Evolutionary conservation across 352 stramenopile species (phyloP), one percentile per base, ranked within the genome.

Genomic region (Phytophthora macrochlamydospora): DNA sequence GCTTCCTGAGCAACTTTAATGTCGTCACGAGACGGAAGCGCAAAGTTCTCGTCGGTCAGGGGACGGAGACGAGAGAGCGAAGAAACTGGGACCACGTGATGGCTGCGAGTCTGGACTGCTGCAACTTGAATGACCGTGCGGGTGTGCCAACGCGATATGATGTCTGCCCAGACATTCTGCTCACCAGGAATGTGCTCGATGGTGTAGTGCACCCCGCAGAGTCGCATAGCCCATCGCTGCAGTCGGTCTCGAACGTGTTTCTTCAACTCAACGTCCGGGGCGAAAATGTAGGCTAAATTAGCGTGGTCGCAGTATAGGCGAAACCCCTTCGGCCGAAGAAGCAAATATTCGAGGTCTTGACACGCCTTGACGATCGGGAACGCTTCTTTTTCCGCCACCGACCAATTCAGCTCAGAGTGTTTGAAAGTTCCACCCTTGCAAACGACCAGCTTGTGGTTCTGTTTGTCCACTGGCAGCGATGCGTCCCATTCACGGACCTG

Each of bases 281-380:
- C 57, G 44, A 75, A 75, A 5, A 75, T 55, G 13, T 74, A 51
- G 7, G 68, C 62, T 0, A 67, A 30, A 13, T 66, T 73, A 1
- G 48, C 49, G 28, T 71, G 70, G 18, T 75, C 59, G n/a, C 60
- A 72, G 13, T 57, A 71, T 6, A 78, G 14, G 6, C 42, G 53
- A 7, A 33, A 49, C 1, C 38, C 55, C n/a, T 54, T 3, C 2
- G 73, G 33, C 13, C 59, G 18, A 5, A 65, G 35, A 2, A 70
- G 62, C 8, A 69, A 14, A 48, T 48, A 31, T 32, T 69, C 14
- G 4, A 58, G 29, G 31, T 62, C 56, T 11, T 51, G 40, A 8
- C 32, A 58, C 2, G 54, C 57, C 12, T 18, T 53, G 31, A 64
- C 32, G 31, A 68, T 62, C 0, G 51, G 52, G 55, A 55, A 56